Base-by-base conservation (phyloP, 176 grass and related monocot genomes). In the Aegilops speltoides region DNA sequence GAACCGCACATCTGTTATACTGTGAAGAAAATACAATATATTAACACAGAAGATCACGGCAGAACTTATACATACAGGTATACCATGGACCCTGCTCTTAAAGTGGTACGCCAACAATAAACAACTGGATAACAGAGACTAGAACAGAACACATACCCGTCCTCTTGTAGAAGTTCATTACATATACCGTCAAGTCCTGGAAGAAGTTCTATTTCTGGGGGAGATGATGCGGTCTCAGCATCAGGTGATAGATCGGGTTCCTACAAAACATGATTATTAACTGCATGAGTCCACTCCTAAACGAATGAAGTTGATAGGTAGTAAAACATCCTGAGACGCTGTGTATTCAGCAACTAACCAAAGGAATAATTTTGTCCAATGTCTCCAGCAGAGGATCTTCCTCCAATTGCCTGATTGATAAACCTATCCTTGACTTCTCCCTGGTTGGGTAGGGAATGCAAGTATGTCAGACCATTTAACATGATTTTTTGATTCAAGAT, bases 331-430 rank as follows among this genome's bases (percentile, higher is more conserved):
- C n/a, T 24, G 24, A 75, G 23, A 60, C 19, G 54, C 9, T 73
- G 11, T 68, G 41, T 17, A 80, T 69, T 76, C 34, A 69, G 56
- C 15, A 81, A 82, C 84, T 88, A 31, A 93, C 88, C 86, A 91
- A 85, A 83, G 91, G 90, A 91, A 96, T 96, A 81, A 95, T 89
- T 95, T 96, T 96, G 68, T 98, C 96, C 88, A 98, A 82, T 86
- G 93, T 98, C 79, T 90, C 90, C 79, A 95, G 52, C 17, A 98
- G 54, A 90, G 96, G 96, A 94, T 98, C 96, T 70, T 92, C 91
- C 82, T 98, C 96, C 82, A 98, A 41, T 82, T 96, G 96, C 78
- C 84, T 98, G 61, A 96, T 96, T 83, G 96, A 98, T 79, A 98
- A 86, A 89, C 60, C 84, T 85, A 98, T 96, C 86, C 91, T 94